Conservation (phyloP, 1,284 basidiomycete genomes). For the Flammula alnicola region DNA sequence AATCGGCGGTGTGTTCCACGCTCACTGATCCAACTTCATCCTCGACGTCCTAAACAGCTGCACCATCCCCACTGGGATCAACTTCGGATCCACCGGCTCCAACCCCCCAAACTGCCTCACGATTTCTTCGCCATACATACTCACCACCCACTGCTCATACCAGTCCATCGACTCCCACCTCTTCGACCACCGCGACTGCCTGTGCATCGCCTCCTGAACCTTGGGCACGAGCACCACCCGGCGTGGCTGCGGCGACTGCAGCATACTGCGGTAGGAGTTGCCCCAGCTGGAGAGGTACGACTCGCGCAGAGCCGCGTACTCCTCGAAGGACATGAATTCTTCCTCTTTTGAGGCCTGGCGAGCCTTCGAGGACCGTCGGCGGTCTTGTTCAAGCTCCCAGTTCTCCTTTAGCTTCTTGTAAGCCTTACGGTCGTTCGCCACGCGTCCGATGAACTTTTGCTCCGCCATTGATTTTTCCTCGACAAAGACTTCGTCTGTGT, state of each 20-base stretch:
- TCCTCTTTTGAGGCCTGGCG: constrained; percentile 6
- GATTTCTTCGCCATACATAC: constrained; percentile 47
- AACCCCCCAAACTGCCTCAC: constrained; percentile 45
- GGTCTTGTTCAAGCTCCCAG: constrained; percentile 30
- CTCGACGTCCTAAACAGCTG: constrained; percentile 45
- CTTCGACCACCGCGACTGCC: constrained; percentile 4
- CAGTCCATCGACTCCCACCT: constrained; percentile 27
- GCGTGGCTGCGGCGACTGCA: constrained; percentile 23
- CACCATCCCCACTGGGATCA: constrained; percentile 49
- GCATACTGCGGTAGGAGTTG: constrained; percentile 33
- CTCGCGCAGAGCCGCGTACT: constrained; percentile 40
- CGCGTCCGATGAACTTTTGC: constrained; percentile 26
- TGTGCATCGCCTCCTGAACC: constrained; percentile 30
- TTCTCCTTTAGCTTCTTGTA: constrained; percentile 31
- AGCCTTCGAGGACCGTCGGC: not conserved
- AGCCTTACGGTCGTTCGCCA: constrained; percentile 25
- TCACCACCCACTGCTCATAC: constrained; percentile 43
- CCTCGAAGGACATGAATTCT: constrained; percentile 40
- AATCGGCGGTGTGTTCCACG: too few relatives aligned
- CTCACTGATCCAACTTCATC: too few relatives aligned
- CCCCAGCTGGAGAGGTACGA: constrained; percentile 36
- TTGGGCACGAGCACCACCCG: constrained; percentile 27
- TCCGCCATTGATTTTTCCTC: constrained; percentile 18
- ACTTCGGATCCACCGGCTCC: constrained; percentile 43
- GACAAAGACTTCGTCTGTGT: constrained; percentile 8